Percentiles rank a stretch among this genome's conserved stretches.
Evolutionary conservation across 805 yeast species (phyloP).

Genomic region (Kodamaea sagamina): DNA sequence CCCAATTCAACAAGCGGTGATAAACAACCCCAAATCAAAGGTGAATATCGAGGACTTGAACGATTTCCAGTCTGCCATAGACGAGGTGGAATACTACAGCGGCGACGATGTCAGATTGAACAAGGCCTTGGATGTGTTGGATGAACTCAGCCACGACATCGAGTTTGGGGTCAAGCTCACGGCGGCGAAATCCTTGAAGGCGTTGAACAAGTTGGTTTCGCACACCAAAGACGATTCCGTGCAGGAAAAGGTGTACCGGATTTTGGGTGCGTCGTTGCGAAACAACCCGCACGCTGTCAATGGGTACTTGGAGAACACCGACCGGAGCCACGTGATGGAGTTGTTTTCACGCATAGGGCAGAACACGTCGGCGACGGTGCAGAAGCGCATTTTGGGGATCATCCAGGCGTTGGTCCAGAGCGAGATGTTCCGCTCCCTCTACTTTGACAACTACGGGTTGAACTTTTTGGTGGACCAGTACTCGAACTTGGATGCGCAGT

Average conservation of each 20-base stretch:
- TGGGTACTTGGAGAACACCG: slow-evolving; percentile 24
- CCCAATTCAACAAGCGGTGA: slow-evolving; percentile 1
- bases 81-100: slow-evolving; percentile 20
- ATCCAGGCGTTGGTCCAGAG: slow-evolving; percentile 47
- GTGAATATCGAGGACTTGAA: slow-evolving; percentile 19
- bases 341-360: slow-evolving; percentile 20
- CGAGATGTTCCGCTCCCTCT: slow-evolving; percentile 32
- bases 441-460: slow-evolving; percentile 28
- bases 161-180: slow-evolving; percentile 58
- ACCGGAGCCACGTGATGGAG: slow-evolving; percentile 19
- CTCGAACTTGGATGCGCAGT: slow-evolving; percentile 28
- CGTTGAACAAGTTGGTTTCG: slow-evolving; percentile 23
- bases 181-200: slow-evolving; percentile 31
- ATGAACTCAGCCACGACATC: slow-evolving; percentile 67
- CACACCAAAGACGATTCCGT: slow-evolving; percentile 17
- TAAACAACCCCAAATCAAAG: slow-evolving; percentile 5
- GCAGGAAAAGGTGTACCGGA: slow-evolving; percentile 57
- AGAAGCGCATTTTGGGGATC: slow-evolving; percentile 54
- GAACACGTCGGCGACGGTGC: slow-evolving; percentile 32
- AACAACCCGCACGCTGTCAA: slow-evolving; percentile 67
- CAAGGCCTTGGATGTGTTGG: slow-evolving; percentile 43
- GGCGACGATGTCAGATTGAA: slow-evolving; percentile 23
- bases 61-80: slow-evolving; percentile 23
- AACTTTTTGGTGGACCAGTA: slow-evolving; percentile 27
- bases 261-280: slow-evolving; percentile 67